phyloP scores from a whole-genome alignment of 2,329 filamentous ascomycete genomes.

The Simplicillium aogashimaense region DNA sequence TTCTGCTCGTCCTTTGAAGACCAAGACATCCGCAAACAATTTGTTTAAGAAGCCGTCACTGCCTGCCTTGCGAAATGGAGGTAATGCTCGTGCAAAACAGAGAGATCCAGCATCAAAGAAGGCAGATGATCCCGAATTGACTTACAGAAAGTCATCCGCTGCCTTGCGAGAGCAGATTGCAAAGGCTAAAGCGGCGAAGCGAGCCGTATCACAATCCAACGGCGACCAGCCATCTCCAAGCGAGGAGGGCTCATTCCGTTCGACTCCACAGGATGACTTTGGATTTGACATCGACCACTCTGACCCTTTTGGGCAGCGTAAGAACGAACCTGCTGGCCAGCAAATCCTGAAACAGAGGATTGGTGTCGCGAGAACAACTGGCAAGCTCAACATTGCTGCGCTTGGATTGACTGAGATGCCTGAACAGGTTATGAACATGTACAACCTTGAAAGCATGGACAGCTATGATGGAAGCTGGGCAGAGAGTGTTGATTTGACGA shows the following conservation, averaged over 20 bases:
- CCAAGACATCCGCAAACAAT: slow-evolving; percentile 41
- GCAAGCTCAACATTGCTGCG: slow-evolving; percentile 79
- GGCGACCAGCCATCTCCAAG: neutral
- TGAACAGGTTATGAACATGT: slow-evolving; percentile 79
- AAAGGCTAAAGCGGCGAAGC: slow-evolving; percentile 76
- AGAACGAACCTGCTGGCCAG: slow-evolving; percentile 46
- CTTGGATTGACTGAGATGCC: slow-evolving; percentile 74
- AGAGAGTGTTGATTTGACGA: slow-evolving; percentile 78
- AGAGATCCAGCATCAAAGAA: slow-evolving; percentile 3
- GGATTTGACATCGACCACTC: slow-evolving; percentile 40
- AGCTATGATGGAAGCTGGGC: slow-evolving; percentile 66
- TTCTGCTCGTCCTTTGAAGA: slow-evolving; percentile 34
- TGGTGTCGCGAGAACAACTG: slow-evolving; percentile 62
- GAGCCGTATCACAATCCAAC: slow-evolving; percentile 28
- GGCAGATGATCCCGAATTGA: slow-evolving; percentile 12
- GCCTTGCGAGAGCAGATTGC: slow-evolving; percentile 85
- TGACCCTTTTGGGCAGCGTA: slow-evolving; percentile 63
- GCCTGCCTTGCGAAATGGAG: no score
- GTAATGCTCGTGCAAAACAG: no score
- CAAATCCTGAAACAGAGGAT: slow-evolving; percentile 67
- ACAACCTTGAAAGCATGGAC: slow-evolving; percentile 62
- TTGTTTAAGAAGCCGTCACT: slow-evolving; percentile 45
- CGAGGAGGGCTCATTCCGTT: slow-evolving; percentile 26
- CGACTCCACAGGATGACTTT: slow-evolving; percentile 28
- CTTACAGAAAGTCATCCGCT: slow-evolving; percentile 57